Conservation (phyloP, 2,329 filamentous ascomycete species). For the Neoascochyta sp. region DNA sequence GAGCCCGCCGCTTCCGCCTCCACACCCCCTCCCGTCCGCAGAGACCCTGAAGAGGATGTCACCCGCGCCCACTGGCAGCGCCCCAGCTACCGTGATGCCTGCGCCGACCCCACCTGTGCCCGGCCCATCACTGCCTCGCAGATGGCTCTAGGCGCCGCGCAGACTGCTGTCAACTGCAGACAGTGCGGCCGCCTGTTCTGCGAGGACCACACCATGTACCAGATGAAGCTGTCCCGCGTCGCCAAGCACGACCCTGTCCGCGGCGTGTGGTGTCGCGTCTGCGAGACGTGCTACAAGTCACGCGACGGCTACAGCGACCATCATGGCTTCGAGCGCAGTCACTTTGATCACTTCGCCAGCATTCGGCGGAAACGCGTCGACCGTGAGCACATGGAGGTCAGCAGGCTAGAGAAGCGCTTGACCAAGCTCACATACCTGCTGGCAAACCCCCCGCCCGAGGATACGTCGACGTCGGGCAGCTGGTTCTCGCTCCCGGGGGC, state of each 20-base stretch:
- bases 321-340: slow-evolving; percentile 65
- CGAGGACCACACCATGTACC: slow-evolving; percentile 98
- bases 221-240: slow-evolving; percentile 92
- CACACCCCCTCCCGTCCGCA: slow-evolving; percentile 25
- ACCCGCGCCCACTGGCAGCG: slow-evolving; percentile 87
- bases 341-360: slow-evolving; percentile 65
- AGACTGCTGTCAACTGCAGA: slow-evolving; percentile 86
- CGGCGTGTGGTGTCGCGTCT: slow-evolving; percentile 90
- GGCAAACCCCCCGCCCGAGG: slow-evolving; percentile 68
- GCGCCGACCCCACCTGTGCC: slow-evolving; percentile 82
- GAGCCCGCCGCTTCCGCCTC: slow-evolving; percentile 30
- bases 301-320: slow-evolving; percentile 94
- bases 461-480: slow-evolving; percentile 47
- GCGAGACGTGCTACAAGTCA: slow-evolving; percentile 98
- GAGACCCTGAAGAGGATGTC: slow-evolving; percentile 86
- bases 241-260: slow-evolving; percentile 86
- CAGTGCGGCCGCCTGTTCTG: slow-evolving; percentile 93
- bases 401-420: slow-evolving; percentile 83
- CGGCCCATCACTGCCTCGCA: slow-evolving; percentile 29
- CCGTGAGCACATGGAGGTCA: slow-evolving; percentile 80
- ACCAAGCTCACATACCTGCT: slow-evolving; percentile 85
- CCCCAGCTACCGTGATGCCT: slow-evolving; percentile 68
- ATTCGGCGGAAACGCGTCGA: slow-evolving; percentile 77
- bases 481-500: slow-evolving; percentile 57
- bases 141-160: slow-evolving; percentile 71